Evolutionary conservation across 306 rosid genomes (phyloP).

Genomic region (Sicyos baderoa): DNA sequence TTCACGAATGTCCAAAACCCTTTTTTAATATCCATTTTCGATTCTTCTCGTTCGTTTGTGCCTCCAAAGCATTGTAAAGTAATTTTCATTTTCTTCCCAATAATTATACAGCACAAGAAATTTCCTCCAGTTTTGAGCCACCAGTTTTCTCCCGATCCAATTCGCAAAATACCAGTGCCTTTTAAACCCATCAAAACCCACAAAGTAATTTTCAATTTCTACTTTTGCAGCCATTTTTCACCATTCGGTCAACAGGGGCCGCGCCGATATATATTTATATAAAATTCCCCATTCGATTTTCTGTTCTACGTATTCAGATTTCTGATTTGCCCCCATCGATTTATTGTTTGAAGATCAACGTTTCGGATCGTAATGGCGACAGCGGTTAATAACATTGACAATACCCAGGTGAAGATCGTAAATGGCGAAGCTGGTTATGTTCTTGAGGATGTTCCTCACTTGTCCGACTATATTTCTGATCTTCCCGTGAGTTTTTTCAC

Average conservation of each 20-base stretch:
- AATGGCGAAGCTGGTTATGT: slow-evolving; percentile 43
- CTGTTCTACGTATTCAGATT: neutral
- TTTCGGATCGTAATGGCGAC: slow-evolving; percentile 19
- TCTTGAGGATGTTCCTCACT: slow-evolving; percentile 56
- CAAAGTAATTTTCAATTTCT: slow-evolving; percentile 3
- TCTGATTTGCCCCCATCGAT: neutral
- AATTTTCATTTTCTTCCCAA: neutral
- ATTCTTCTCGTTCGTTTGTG: neutral
- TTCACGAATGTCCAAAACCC: neutral
- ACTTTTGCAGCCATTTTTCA: slow-evolving; percentile 1
- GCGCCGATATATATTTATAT: neutral
- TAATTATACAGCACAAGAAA: slow-evolving; percentile 1
- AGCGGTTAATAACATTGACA: slow-evolving; percentile 8
- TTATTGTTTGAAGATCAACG: neutral
- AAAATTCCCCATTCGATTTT: neutral
- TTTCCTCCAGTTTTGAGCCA: slow-evolving; percentile 20
- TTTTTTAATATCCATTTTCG: neutral
- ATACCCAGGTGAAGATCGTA: slow-evolving; percentile 27
- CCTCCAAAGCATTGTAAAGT: neutral
- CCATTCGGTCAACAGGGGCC: slow-evolving; percentile 16
- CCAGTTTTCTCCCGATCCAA: slow-evolving; percentile 16
- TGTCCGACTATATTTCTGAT: slow-evolving; percentile 39
- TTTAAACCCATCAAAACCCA: slow-evolving; percentile 9
- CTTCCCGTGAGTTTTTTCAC: slow-evolving; percentile 31
- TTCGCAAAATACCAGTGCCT: neutral